Conservation (phyloP, 352 stramenopile genomes). For the Pythium diclinum region DNA sequence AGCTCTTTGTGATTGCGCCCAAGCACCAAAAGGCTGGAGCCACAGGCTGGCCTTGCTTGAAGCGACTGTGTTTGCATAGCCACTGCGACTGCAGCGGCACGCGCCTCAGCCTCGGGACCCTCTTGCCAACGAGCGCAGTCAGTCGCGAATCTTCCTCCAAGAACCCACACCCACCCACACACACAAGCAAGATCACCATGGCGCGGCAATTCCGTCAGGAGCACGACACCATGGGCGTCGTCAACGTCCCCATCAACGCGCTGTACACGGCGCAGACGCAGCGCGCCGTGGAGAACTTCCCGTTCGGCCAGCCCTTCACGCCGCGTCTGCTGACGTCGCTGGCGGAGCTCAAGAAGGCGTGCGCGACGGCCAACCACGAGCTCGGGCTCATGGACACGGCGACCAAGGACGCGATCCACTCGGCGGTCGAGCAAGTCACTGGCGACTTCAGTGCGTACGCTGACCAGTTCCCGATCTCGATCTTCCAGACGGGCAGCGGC, state of each 20-base stretch:
- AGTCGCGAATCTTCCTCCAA: constrained; percentile 17
- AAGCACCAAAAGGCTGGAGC: constrained; percentile 9
- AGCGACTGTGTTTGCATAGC: constrained; percentile 4
- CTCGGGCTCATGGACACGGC: constrained; percentile 36
- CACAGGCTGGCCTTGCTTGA: background rate
- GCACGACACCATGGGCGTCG: constrained; percentile 51
- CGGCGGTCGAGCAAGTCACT: constrained; percentile 34
- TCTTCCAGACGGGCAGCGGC: constrained; percentile 91
- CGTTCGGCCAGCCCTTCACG: constrained; percentile 46
- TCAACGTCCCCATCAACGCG: constrained; percentile 44
- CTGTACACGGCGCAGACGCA: constrained; percentile 56
- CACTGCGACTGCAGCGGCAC: background rate
- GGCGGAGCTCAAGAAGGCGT: constrained; percentile 48
- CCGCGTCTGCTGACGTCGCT: constrained; percentile 39
- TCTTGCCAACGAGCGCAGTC: background rate
- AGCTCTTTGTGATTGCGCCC: background rate
- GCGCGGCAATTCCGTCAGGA: constrained; percentile 38
- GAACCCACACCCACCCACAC: background rate
- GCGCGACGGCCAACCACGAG: constrained; percentile 41
- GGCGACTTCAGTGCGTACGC: constrained; percentile 31
- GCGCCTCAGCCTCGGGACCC: too few relatives aligned
- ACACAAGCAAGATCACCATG: constrained; percentile 8
- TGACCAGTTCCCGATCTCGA: constrained; percentile 52
- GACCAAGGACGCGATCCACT: constrained; percentile 38
- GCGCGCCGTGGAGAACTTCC: constrained; percentile 51